Conservation (phyloP, 176 grass and related monocot genomes). For the Poa annua region DNA sequence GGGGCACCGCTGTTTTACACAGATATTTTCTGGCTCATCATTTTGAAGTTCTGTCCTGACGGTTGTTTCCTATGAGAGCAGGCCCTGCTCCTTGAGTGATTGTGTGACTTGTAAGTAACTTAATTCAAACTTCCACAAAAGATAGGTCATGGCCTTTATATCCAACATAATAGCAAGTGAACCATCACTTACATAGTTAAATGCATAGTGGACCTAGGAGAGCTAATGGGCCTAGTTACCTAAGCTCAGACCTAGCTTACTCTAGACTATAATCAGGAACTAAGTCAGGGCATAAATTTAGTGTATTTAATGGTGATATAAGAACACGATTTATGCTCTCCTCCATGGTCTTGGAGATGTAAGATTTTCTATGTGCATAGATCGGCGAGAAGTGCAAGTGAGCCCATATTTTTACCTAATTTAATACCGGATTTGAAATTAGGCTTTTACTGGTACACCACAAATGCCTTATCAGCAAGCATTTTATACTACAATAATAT, state of each 20-base stretch:
- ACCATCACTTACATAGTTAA: neutral
- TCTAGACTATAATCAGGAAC: slow-evolving; percentile 5
- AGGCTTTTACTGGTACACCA: neutral
- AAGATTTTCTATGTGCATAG: neutral
- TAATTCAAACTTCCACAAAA: slow-evolving; percentile 5
- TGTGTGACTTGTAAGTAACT: neutral
- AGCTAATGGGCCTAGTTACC: neutral
- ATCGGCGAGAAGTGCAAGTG: slow-evolving; percentile 29
- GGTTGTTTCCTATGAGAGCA: neutral
- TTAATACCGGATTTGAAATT: neutral
- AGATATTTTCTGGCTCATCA: neutral
- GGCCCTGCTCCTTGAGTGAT: slow-evolving; percentile 16
- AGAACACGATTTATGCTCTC: neutral
- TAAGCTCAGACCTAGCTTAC: slow-evolving; percentile 25
- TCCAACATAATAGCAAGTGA: slow-evolving; percentile 18
- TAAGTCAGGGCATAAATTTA: neutral
- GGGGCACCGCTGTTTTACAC: neutral
- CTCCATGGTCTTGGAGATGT: neutral
- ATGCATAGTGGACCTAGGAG: slow-evolving; percentile 13
- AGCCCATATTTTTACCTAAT: slow-evolving; percentile 1
- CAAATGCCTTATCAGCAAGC: slow-evolving; percentile 14
- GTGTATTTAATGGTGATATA: neutral
- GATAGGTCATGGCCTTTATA: slow-evolving; percentile 10
- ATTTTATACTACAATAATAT: neutral
- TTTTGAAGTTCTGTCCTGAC: neutral